Evolutionary conservation across 306 rosid species (phyloP), one percentile per base, ranked within the genome.

Genomic region (Vicia faba): DNA sequence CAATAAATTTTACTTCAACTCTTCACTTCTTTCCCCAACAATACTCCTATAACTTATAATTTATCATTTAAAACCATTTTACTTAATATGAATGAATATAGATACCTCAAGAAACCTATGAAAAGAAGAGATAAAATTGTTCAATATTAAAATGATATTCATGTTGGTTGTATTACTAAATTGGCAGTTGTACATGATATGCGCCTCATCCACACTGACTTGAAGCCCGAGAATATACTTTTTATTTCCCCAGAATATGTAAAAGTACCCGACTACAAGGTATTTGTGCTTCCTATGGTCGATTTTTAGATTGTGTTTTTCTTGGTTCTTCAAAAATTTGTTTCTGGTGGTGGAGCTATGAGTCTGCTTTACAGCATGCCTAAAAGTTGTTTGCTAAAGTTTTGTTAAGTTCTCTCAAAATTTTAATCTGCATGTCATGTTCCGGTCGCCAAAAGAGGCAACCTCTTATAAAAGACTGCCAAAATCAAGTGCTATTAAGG

Each of bases 401-500:
- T 5, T 5, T 16, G 65, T 19, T 31, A 19, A 61, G 18, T 61
- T 18, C 38, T 18, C 11, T 18, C 48, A n/a, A n/a, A 61, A 10
- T 61, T 46, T 61, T 61, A 38, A 61, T 11, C 49, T 20, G 49
- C 18, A 61, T 48, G 66, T 61, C 33, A 36, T 40, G 26, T 61
- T 61, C 31, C 66, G 48, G 48, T 61, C 48, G 12, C 66, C 66
- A 61, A 36, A 18, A 18, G 66, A 61, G 15, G 66, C 18, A 61
- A 19, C 31, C 66, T 38, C 66, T 61, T 61, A 18, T 18, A 61
- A 38, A 29, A 61, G 66, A 73, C 72, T 90, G 62, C 96, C 96
- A 6, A 90, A 87, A 72, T 84, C 92, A 11, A 87, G 89, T 77
- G 82, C 89, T 16, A 79, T 90, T 8, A 90, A 90, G 87, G 95